A percentile compares a stretch with the other conserved stretches of the same genome.
phyloP scores from a whole-genome alignment of 306 rosid genomes.

The Medicago arabica region DNA sequence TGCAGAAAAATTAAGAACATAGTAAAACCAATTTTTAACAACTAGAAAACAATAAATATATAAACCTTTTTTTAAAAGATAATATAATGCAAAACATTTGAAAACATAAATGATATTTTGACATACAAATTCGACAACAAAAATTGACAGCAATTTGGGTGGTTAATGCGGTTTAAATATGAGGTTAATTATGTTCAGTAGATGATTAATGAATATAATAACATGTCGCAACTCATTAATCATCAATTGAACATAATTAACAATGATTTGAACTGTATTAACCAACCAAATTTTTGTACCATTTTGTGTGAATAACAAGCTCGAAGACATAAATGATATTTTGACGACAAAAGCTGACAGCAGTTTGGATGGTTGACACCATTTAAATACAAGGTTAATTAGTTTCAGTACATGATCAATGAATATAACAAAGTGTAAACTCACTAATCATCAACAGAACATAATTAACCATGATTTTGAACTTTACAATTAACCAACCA shows the following conservation, averaged over 20 bases:
- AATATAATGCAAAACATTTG: background rate
- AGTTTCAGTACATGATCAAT: too few species aligned
- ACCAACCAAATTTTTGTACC: too few species aligned
- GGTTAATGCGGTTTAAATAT: background rate
- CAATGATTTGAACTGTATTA: too few species aligned
- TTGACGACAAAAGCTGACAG: too few species aligned
- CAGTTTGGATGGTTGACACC: too few species aligned
- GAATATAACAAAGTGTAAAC: too few species aligned
- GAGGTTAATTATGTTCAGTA: background rate
- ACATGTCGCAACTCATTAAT: too few species aligned
- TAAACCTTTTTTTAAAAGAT: background rate
- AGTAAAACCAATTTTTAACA: slow-evolving; percentile 2
- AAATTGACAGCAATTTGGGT: background rate
- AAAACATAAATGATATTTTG: background rate
- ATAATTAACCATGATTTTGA: background rate
- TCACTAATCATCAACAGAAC: too few species aligned
- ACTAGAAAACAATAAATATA: background rate
- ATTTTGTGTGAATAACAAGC: too few species aligned
- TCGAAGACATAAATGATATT: too few species aligned
- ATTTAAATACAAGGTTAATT: too few species aligned
- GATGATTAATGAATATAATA: background rate
- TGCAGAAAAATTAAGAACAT: background rate
- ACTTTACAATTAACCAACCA: background rate
- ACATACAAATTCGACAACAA: background rate
- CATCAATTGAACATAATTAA: too few species aligned